Base-by-base conservation (phyloP, 2,329 filamentous ascomycete genomes). In the Rhinocladiella mackenziei region DNA sequence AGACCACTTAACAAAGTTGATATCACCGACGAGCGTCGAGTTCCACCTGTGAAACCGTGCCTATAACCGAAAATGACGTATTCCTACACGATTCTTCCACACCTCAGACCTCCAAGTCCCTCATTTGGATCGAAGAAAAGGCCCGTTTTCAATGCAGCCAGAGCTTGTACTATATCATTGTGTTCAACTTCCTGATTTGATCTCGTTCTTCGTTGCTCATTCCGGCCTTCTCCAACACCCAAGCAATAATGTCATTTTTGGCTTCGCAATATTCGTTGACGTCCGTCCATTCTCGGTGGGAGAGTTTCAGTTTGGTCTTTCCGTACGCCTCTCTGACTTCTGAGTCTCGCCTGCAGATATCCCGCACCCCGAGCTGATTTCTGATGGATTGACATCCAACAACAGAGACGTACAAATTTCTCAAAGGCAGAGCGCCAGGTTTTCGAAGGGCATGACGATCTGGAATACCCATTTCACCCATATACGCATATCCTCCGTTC, bases 281-380 rank as follows among this genome's bases (percentile, higher is more conserved):
- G 26, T 31, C 39, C 14, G 14, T 37, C 51, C 51, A 54, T 17
- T 52, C 51, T 30, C 42, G 38, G 23, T 32, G 30, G 13, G 42
- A 29, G 4, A 54, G 44, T 20, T 44, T 39, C 9, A 49, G 19
- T 25, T 54, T 54, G 13, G 20, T 42, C 25, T 31, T 26, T n/a
- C 43, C 40, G 39, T 54, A 54, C 26, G 33, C 38, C n/a, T 64
- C 57, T 23, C 64, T 51, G 15, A 71, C 47, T 1, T 48, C 54
- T 1, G 22, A 19, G 43, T 69, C 55, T 3, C 46, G 23, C 3
- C 59, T 48, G 14, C 69, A 55, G 2, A 63, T 58, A 33, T 65
- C 58, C n/a, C 65, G 61, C 15, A 69, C 33, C 28, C 54, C 62
- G 9, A 66, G 54, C 49, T 70, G 65, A 41, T 68, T 68, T n/a